Percentiles rank a stretch among this genome's conserved stretches.
These are phyloP conservation scores for Lichtheimia hyalospora DNA, from an alignment of 371 early-diverging fungal genomes.

Conservation along the genomic window DNA sequence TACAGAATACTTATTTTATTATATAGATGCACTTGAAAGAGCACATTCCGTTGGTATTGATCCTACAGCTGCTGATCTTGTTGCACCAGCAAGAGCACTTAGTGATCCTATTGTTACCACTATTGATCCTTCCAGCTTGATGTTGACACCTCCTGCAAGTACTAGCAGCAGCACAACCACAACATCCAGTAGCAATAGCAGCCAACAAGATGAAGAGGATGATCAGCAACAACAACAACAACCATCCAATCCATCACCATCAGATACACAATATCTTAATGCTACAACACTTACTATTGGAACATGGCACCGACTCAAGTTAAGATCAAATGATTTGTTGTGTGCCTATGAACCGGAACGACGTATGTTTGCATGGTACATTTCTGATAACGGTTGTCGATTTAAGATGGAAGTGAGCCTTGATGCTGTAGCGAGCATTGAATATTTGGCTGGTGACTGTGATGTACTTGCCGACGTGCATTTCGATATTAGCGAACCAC, in stretches of 20 bases:
- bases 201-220: background rate
- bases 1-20: background rate
- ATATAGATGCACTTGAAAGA: conserved; percentile 7
- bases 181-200: background rate
- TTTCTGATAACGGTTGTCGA: conserved; percentile 62
- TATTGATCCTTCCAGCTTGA: conserved; percentile 21
- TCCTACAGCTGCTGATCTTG: background rate
- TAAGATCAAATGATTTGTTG: conserved; percentile 57
- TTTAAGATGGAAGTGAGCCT: conserved; percentile 75
- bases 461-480: conserved; percentile 54
- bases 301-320: conserved; percentile 74
- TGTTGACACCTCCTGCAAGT: conserved; percentile 13
- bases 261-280: conserved; percentile 23
- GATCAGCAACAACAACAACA: background rate
- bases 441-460: conserved; percentile 49
- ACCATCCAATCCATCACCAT: background rate
- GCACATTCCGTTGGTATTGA: conserved; percentile 15
- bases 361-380: conserved; percentile 66
- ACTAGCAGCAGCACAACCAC: background rate
- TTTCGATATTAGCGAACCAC: conserved; percentile 61
- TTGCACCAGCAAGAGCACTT: conserved; percentile 5
- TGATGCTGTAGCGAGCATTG: conserved; percentile 56
- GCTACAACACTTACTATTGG: conserved; percentile 72
- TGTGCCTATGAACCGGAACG: conserved; percentile 59
- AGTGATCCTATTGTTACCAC: conserved; percentile 19